phyloP scores from a whole-genome alignment of 345 rosid species.

The Linum lewisii region DNA sequence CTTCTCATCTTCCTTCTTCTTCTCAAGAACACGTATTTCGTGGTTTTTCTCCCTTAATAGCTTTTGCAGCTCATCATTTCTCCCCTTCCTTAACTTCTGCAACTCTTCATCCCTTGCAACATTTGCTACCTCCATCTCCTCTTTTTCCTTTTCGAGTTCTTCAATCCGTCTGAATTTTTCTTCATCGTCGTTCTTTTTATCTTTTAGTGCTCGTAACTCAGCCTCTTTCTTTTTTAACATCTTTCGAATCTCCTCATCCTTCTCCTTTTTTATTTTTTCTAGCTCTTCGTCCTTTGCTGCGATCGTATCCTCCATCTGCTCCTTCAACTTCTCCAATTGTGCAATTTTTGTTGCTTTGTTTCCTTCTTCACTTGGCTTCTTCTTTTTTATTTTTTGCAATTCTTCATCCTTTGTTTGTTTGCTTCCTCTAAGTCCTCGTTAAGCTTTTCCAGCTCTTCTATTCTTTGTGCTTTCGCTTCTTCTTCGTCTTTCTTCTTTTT shows the following conservation, averaged over 20 bases:
- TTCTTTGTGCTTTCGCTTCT: too few relatives aligned
- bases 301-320: neutral
- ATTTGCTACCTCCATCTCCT: neutral
- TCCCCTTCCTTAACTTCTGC: neutral
- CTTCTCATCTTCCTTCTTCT: neutral
- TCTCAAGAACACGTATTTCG: neutral
- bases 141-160: neutral
- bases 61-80: neutral
- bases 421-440: neutral
- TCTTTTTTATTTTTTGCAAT: neutral
- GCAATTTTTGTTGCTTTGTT: neutral
- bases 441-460: neutral
- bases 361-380: neutral
- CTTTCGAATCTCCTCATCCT: neutral
- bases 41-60: neutral
- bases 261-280: neutral
- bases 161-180: too few relatives aligned
- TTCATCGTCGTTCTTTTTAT: neutral
- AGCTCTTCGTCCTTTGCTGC: neutral
- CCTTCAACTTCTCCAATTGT: neutral
- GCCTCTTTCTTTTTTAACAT: neutral
- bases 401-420: neutral
- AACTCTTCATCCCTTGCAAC: too few relatives aligned
- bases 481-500: neutral
- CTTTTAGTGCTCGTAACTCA: neutral